phyloP scores from a whole-genome alignment of 176 grass and related monocot genomes.

The Carex kokanica region DNA sequence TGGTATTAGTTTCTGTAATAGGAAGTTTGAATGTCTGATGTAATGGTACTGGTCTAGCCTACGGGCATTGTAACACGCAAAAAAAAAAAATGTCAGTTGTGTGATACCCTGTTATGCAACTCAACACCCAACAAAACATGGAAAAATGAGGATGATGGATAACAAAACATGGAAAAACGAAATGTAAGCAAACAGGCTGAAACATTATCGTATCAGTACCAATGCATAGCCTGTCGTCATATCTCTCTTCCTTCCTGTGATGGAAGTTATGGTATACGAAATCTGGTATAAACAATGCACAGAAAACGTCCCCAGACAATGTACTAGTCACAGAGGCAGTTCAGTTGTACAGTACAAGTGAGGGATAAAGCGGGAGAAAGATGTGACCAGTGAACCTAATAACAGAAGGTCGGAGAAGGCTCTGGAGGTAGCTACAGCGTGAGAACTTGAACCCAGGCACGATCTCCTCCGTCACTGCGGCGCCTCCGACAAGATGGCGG shows the following conservation, averaged over 20 bases:
- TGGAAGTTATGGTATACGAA: not conserved
- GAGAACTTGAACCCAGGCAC: constrained; percentile 88
- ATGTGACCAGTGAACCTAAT: constrained; percentile 27
- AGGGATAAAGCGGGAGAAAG: not conserved
- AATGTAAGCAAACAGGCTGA: not conserved
- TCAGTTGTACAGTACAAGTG: not conserved
- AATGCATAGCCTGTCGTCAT: not conserved
- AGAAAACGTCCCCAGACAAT: not conserved
- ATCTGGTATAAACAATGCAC: not conserved
- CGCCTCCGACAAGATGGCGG: constrained; percentile 69
- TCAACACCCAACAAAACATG: not conserved
- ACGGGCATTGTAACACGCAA: too few species aligned
- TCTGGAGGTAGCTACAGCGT: constrained; percentile 85
- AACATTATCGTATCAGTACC: not conserved
- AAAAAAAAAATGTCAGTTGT: not conserved
- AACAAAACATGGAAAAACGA: not conserved
- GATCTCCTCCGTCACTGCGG: constrained; percentile 72
- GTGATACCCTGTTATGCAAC: not conserved
- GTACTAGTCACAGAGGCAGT: not conserved
- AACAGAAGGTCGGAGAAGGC: constrained; percentile 76
- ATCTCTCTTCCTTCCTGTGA: not conserved
- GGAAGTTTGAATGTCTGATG: too few species aligned
- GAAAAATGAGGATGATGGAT: not conserved
- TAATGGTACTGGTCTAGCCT: too few species aligned
- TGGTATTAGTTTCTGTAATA: too few species aligned